Conservation (phyloP, 768 basidiomycete genomes). For the Lepiota brunneoincarnata region DNA sequence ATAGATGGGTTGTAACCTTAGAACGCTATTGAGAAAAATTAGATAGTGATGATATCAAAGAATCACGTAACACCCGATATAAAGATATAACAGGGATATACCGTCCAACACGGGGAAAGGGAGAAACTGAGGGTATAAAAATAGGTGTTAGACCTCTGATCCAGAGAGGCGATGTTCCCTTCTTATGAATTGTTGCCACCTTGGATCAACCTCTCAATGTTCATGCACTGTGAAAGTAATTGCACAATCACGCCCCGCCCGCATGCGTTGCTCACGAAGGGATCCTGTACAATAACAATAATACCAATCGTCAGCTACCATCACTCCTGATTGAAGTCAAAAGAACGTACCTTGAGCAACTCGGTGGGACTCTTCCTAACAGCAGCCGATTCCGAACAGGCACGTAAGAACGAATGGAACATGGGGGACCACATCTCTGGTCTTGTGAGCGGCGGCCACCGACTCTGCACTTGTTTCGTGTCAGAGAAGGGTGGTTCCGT, state of each 20-base stretch:
- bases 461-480: conserved; percentile 51
- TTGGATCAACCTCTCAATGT: conserved; percentile 52
- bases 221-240: conserved; percentile 62
- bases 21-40: conserved; percentile 8
- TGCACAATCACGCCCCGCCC: conserved; percentile 67
- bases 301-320: background rate
- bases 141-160: background rate
- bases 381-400: conserved; percentile 61
- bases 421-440: conserved; percentile 61
- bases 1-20: conserved; percentile 41
- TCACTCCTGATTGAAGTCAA: background rate
- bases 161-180: background rate
- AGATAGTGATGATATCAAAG: conserved; percentile 15
- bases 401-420: conserved; percentile 70
- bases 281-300: conserved; percentile 35
- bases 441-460: conserved; percentile 62
- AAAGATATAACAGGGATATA: conserved; percentile 13
- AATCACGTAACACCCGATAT: conserved; percentile 10
- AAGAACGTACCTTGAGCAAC: conserved; percentile 51
- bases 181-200: conserved; percentile 16
- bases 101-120: background rate
- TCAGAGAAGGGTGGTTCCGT: conserved; percentile 71
- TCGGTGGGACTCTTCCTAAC: conserved; percentile 55
- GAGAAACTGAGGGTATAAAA: conserved; percentile 10
- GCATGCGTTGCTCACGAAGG: conserved; percentile 67